These are phyloP conservation scores for Hyaloraphidium curvatum DNA, from an alignment of 192 early-diverging fungal genomes.

Conservation along the genomic window DNA sequence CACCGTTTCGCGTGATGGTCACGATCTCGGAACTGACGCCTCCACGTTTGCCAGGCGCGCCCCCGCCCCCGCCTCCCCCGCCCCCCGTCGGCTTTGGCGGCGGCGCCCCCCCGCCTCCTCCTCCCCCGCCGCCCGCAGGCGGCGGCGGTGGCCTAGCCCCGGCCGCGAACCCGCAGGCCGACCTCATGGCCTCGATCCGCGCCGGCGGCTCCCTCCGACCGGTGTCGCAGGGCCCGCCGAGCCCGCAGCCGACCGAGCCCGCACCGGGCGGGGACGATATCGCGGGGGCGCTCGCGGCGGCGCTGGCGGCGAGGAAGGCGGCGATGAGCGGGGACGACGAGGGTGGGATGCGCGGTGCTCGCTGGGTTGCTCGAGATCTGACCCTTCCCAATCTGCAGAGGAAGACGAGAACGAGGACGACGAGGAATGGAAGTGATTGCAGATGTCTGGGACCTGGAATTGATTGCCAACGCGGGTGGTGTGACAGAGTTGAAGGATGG, in stretches of 20 bases:
- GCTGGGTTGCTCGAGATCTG: too few relatives aligned
- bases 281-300: not conserved
- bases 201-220: not conserved
- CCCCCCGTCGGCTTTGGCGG: not conserved
- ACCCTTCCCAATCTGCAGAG: too few relatives aligned
- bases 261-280: not conserved
- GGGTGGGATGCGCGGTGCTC: not conserved
- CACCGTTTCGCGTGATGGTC: too few relatives aligned
- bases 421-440: too few relatives aligned
- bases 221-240: not conserved
- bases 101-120: not conserved
- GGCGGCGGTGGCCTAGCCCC: not conserved
- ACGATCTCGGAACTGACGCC: too few relatives aligned
- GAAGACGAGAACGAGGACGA: too few relatives aligned
- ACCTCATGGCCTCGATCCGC: not conserved
- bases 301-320: slow-evolving; percentile 1
- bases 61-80: not conserved
- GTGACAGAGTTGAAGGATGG: too few relatives aligned
- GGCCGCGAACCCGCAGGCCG: not conserved
- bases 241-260: not conserved
- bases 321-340: not conserved
- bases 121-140: not conserved
- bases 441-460: too few relatives aligned
- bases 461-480: too few relatives aligned
- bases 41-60: not conserved